These are phyloP conservation scores for Hemileccinum rubropunctum DNA, from an alignment of 768 basidiomycete species.

Conservation along the genomic window DNA sequence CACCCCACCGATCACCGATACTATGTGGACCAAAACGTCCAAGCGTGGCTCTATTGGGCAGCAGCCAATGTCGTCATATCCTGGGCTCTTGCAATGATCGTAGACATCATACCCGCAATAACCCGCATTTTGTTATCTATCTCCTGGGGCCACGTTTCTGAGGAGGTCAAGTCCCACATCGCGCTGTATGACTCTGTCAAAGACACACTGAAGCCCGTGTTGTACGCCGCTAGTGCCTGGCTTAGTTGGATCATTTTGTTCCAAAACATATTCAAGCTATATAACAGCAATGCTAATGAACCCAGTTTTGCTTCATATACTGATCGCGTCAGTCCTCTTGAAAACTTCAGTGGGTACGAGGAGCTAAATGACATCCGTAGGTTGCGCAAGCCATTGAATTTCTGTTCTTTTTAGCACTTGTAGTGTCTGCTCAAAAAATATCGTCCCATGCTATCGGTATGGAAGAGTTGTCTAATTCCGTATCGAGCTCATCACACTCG, in stretches of 20 bases:
- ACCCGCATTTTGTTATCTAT: constrained; percentile 50
- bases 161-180: constrained; percentile 59
- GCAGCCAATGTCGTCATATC: constrained; percentile 76
- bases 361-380: constrained; percentile 29
- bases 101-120: constrained; percentile 64
- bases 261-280: constrained; percentile 57
- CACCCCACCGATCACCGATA: constrained; percentile 53
- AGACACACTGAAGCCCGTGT: constrained; percentile 63
- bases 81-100: constrained; percentile 72
- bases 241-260: constrained; percentile 78
- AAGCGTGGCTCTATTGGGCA: constrained; percentile 82
- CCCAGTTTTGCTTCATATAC: constrained; percentile 62
- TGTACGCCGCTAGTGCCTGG: constrained; percentile 72
- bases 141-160: constrained; percentile 76
- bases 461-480: neutral
- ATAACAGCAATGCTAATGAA: constrained; percentile 37
- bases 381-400: constrained; percentile 66
- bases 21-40: constrained; percentile 61
- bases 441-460: constrained; percentile 62
- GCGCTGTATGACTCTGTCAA: constrained; percentile 73
- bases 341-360: neutral
- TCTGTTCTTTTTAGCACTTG: constrained; percentile 69
- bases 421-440: constrained; percentile 63
- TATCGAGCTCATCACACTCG: neutral
- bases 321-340: constrained; percentile 40